Percentiles rank a stretch among this genome's conserved stretches.
Conservation (phyloP, 768 basidiomycete species). For the Gautieria morchelliformis region DNA sequence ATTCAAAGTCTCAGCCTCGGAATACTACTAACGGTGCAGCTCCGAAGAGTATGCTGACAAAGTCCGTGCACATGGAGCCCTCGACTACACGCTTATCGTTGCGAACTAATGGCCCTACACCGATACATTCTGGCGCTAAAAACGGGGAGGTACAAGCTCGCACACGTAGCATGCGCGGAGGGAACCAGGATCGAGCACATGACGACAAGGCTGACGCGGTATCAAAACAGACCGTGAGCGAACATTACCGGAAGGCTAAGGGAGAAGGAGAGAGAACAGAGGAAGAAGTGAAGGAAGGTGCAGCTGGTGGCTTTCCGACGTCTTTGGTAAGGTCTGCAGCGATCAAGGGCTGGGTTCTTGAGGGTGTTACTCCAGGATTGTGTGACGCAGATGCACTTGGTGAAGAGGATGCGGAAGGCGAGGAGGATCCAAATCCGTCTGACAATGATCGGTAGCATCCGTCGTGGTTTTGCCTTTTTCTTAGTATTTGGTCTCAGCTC, state of each 20-base stretch:
- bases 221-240: background rate
- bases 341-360: background rate
- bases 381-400: constrained; percentile 11
- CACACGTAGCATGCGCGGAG: background rate
- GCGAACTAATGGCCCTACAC: background rate
- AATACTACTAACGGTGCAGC: background rate
- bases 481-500: background rate
- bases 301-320: background rate
- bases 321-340: background rate
- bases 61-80: background rate
- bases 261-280: background rate
- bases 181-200: background rate
- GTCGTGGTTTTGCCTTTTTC: background rate
- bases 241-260: background rate
- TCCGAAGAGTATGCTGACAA: background rate
- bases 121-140: background rate
- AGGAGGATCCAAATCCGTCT: constrained; percentile 14
- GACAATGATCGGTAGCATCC: background rate
- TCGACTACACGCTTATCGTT: background rate
- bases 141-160: background rate
- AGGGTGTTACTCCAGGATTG: background rate
- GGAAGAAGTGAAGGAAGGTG: background rate
- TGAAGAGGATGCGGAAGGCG: constrained; percentile 18
- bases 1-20: background rate
- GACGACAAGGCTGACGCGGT: background rate